phyloP scores from a whole-genome alignment of 495 filamentous ascomycete genomes.

The Letharia columbiana region DNA sequence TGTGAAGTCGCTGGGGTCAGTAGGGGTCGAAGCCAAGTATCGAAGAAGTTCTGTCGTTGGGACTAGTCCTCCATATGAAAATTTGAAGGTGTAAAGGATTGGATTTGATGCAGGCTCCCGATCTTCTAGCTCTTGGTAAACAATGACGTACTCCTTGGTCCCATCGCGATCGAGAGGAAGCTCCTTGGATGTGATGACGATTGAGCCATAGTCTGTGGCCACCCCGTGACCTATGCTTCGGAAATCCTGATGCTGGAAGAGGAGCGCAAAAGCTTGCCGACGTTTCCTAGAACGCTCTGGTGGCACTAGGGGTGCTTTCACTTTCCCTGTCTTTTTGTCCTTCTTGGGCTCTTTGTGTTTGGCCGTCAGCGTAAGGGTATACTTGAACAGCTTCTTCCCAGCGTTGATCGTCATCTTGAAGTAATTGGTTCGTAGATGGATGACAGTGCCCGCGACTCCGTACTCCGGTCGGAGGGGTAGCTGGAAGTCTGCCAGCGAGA shows the following conservation, averaged over 20 bases:
- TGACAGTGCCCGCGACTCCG: conserved; percentile 28
- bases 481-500: conserved; percentile 5
- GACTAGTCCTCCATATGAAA: neutral
- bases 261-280: conserved; percentile 17
- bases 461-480: conserved; percentile 45
- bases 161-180: conserved; percentile 7
- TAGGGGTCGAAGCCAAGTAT: conserved; percentile 38
- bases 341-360: conserved; percentile 9
- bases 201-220: conserved; percentile 11
- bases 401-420: conserved; percentile 11
- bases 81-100: conserved; percentile 15
- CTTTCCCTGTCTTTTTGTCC: neutral
- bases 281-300: neutral
- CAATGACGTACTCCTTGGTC: neutral
- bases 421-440: conserved; percentile 14
- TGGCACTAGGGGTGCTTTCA: neutral
- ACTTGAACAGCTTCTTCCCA: conserved; percentile 10
- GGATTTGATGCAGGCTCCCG: conserved; percentile 2
- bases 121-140: conserved; percentile 17
- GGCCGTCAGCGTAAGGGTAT: neutral
- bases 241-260: conserved; percentile 13
- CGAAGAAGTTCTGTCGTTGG: conserved; percentile 23
- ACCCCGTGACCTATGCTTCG: neutral
- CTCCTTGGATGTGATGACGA: conserved; percentile 8
- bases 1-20: conserved; percentile 45